Percentiles rank a stretch among this genome's conserved stretches.
These are phyloP conservation scores for Pulveroboletus sp. DNA, from an alignment of 1,284 basidiomycete genomes.

Conservation along the genomic window DNA sequence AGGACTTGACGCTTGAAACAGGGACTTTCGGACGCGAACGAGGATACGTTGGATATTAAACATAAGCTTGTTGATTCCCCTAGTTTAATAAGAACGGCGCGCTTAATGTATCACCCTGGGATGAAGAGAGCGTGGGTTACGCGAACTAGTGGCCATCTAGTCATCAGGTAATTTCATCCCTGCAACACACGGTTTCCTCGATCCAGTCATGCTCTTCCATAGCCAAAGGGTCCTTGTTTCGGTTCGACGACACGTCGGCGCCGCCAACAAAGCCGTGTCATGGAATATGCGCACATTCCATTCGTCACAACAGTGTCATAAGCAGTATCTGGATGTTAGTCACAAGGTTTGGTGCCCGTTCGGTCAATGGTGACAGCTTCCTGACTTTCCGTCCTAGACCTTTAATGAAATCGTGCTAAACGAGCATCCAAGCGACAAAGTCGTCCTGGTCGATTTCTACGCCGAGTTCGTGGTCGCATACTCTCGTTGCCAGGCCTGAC, in stretches of 20 bases:
- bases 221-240: conserved; percentile 8
- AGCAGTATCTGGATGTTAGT: conserved; percentile 40
- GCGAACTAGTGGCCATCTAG: no score
- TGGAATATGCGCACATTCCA: conserved; percentile 22
- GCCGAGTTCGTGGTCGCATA: conserved; percentile 57
- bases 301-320: conserved; percentile 28
- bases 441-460: conserved; percentile 75
- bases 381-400: conserved; percentile 40
- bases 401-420: conserved; percentile 47
- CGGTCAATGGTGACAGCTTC: not conserved
- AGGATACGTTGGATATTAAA: no score
- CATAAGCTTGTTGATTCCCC: no score
- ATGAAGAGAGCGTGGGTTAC: no score
- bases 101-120: no score
- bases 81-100: no score
- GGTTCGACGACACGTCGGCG: conserved; percentile 8
- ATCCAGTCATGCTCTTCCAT: conserved; percentile 19
- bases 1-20: no score
- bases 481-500: conserved; percentile 3
- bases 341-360: conserved; percentile 31
- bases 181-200: no score
- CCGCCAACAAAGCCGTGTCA: conserved; percentile 3
- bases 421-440: conserved; percentile 44
- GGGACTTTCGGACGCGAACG: no score
- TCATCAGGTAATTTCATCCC: no score